Evolutionary conservation across 1,284 basidiomycete genomes (phyloP), one percentile per base, ranked within the genome.

Genomic region (Trichosporon sp.): DNA sequence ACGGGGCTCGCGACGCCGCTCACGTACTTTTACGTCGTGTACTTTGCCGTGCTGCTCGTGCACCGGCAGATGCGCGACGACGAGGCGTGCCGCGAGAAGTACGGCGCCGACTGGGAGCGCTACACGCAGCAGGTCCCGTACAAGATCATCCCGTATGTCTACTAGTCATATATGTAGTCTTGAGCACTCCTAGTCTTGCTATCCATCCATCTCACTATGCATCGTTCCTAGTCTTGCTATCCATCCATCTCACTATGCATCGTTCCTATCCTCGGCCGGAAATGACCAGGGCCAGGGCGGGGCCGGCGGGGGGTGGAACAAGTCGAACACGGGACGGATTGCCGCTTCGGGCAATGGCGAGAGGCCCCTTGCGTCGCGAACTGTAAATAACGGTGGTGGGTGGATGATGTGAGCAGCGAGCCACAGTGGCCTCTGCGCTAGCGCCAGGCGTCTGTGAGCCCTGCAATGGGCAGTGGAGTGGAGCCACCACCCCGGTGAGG

Each of bases 1-100:
- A 96, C 93, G 1, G 94, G 92, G 8, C 95, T 98, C 83, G 85
- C 88, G 62, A 94, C 93, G 0, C 95, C 95, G 7, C 87, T 99
- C 78, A 95, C 96, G 2, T 99, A 99, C 85, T 99, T 96, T 85
- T 99, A 99, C 81, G 88, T 93, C 53, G 82, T 86, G 72, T 95
- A 95, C 85, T 99, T 99, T 78, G 86, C 88, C 7, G 88, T 97
- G 23, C 88, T 99, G 31, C 89, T 99, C 70, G 86, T 95, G 29
- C 97, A 99, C 83, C 87, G 97, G 68, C 93, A 98, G 83, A 85
- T 85, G 70, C 87, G 97, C 47, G 97, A 99, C 81, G 95, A 98
- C 76, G 93, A 95, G 80, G 89, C 90, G 27, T 99, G 97, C 83
- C 86, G 88, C 80, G 87, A 89, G 78, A 97, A 98, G 92, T 90